These are phyloP conservation scores for Cicer cuneatum DNA, from an alignment of 306 rosid species.

Conservation along the genomic window DNA sequence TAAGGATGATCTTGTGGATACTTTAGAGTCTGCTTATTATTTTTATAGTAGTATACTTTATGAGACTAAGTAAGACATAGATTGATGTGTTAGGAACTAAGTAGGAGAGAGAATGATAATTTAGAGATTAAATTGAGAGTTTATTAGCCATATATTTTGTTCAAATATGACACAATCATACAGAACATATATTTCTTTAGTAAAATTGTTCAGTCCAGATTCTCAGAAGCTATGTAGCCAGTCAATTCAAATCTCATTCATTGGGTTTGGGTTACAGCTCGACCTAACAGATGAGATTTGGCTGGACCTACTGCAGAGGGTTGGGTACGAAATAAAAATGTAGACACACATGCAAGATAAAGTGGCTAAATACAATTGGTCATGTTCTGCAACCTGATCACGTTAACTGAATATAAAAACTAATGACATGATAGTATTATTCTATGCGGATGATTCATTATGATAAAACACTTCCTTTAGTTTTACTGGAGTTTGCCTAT, in stretches of 20 bases:
- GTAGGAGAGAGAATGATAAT: neutral
- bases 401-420: neutral
- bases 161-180: no score
- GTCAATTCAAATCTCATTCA: no score
- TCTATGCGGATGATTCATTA: neutral
- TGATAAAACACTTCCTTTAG: conserved; percentile 5
- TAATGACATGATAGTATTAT: neutral
- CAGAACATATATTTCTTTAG: neutral
- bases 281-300: no score
- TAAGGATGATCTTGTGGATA: neutral
- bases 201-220: neutral
- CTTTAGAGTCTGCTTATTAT: no score
- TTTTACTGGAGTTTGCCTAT: neutral
- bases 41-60: no score
- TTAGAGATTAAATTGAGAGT: no score
- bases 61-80: neutral
- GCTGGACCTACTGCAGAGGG: neutral
- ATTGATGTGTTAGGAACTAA: neutral
- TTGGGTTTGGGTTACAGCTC: no score
- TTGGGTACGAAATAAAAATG: neutral
- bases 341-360: neutral
- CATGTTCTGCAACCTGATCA: neutral
- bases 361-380: neutral
- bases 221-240: neutral
- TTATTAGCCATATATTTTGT: no score